Percentiles rank a stretch among this genome's conserved stretches.
These are phyloP conservation scores for Solanum neorickii DNA, from an alignment of 257 asterid genomes.

Conservation along the genomic window DNA sequence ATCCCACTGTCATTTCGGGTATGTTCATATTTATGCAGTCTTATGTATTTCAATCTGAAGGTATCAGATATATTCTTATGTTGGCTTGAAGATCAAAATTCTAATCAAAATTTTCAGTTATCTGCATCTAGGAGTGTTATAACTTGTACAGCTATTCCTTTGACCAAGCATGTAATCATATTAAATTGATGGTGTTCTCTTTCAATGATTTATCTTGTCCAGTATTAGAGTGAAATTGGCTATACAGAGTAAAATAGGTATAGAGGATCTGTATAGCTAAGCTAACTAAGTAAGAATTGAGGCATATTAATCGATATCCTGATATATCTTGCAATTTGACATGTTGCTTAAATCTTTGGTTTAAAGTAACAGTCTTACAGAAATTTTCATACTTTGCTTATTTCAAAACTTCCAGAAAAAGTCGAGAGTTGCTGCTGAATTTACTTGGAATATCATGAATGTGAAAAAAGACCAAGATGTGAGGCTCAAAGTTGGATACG, in stretches of 20 bases:
- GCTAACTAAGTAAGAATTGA: background rate
- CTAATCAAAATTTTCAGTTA: background rate
- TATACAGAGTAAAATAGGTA: background rate
- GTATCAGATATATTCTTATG: background rate
- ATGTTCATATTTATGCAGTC: background rate
- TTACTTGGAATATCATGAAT: constrained; percentile 48
- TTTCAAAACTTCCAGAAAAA: constrained; percentile 28
- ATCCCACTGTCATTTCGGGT: background rate
- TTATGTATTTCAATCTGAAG: background rate
- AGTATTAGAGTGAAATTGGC: background rate
- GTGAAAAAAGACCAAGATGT: constrained; percentile 70
- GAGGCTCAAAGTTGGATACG: constrained; percentile 72
- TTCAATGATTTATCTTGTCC: background rate
- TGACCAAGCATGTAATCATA: background rate
- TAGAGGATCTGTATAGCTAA: background rate
- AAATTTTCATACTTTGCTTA: background rate
- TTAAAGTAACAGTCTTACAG: background rate
- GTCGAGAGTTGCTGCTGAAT: constrained; percentile 63
- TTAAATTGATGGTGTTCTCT: background rate
- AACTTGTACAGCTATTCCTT: background rate
- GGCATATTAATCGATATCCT: background rate
- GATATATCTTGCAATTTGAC: background rate
- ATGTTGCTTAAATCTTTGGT: background rate
- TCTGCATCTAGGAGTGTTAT: background rate
- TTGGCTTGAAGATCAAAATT: background rate